phyloP scores from a whole-genome alignment of 345 rosid genomes.

The Eutrema heterophyllum region DNA sequence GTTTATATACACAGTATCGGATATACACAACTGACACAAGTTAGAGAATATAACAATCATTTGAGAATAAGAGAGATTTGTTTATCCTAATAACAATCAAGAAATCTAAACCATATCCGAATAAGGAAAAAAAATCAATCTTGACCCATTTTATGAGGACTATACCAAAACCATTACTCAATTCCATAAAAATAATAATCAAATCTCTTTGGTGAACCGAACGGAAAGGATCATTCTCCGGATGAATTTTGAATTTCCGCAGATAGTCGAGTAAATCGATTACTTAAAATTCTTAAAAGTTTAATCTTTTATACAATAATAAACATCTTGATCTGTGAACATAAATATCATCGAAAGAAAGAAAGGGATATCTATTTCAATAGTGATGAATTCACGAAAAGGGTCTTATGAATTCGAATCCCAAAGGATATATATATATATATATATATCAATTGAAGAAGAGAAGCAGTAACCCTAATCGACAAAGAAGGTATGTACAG shows the following conservation, averaged over 20 bases:
- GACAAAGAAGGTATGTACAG: not conserved
- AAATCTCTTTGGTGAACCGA: not conserved
- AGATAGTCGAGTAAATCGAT: not conserved
- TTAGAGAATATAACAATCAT: not conserved
- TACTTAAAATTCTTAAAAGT: not conserved
- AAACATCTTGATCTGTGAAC: slow-evolving; percentile 15
- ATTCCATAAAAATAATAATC: not conserved
- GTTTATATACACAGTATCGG: not conserved
- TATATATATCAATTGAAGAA: too few species aligned
- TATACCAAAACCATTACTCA: not conserved
- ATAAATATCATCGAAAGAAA: slow-evolving; percentile 3
- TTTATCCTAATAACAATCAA: not conserved
- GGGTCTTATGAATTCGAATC: not conserved
- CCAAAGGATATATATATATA: not conserved
- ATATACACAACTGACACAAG: not conserved
- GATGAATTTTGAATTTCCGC: not conserved
- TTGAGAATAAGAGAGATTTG: not conserved
- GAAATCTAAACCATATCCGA: not conserved
- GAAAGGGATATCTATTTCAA: not conserved
- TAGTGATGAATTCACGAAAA: not conserved
- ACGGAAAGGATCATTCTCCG: not conserved
- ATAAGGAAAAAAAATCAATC: slow-evolving; percentile 21
- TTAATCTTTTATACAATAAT: not conserved
- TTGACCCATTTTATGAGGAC: not conserved
- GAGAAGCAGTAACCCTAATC: not conserved